These are phyloP conservation scores for Cyphellophora europaea DNA, from an alignment of 2,329 filamentous ascomycete genomes.

Conservation along the genomic window DNA sequence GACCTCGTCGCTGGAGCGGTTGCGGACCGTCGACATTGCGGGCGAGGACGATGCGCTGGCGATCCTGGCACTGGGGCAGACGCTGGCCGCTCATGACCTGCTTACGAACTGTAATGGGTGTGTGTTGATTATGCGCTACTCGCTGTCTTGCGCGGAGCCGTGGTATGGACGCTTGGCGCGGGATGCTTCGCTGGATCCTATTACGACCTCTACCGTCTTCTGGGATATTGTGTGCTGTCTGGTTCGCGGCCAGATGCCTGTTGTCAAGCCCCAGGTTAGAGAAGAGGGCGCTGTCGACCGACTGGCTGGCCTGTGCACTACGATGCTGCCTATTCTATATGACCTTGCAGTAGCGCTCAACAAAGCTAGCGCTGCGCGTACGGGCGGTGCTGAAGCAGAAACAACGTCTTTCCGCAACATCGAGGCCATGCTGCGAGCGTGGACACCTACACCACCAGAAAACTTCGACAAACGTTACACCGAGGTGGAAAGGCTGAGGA, in stretches of 20 bases:
- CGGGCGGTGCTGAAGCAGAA: conserved; percentile 8
- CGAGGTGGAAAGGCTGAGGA: conserved; percentile 19
- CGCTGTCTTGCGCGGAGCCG: conserved; percentile 21
- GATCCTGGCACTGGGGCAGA: conserved; percentile 20
- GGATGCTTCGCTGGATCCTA: conserved; percentile 20
- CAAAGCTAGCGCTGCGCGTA: conserved; percentile 4
- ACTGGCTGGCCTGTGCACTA: conserved; percentile 21
- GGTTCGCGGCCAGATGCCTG: conserved; percentile 22
- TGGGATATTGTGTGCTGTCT: conserved; percentile 25
- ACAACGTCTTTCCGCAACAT: neutral
- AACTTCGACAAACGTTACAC: conserved; percentile 15
- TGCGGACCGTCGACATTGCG: conserved; percentile 2
- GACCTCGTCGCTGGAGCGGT: conserved; percentile 1
- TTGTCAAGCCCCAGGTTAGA: conserved; percentile 19
- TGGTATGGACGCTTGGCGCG: conserved; percentile 21
- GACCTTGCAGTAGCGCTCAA: conserved; percentile 22
- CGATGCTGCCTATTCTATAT: conserved; percentile 24
- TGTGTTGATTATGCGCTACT: conserved; percentile 20
- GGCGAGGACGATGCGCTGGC: conserved; percentile 15
- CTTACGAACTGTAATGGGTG: conserved; percentile 19
- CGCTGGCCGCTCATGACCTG: conserved; percentile 22
- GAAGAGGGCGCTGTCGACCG: conserved; percentile 21
- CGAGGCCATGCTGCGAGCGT: neutral
- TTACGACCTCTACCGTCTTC: conserved; percentile 22
- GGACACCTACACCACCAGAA: neutral